A percentile compares a stretch with the other conserved stretches of the same genome.
phyloP scores from a whole-genome alignment of 768 basidiomycete genomes.

The Holtermanniella nyarrowii region DNA sequence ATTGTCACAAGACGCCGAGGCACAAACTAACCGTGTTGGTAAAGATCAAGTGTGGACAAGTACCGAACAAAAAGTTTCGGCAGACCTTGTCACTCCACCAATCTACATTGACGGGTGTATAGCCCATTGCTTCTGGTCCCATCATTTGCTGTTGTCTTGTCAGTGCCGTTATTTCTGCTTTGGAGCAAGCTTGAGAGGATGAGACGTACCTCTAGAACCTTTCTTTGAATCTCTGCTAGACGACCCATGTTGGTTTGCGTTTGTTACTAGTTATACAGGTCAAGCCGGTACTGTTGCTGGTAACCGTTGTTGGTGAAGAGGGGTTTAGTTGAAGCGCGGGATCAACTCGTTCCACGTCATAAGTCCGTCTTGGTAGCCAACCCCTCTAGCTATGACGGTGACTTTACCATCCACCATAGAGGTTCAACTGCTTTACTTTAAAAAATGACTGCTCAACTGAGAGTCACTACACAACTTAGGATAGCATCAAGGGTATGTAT shows the following conservation, averaged over 20 bases:
- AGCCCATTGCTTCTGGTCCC: constrained; percentile 99
- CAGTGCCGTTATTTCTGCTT: not conserved
- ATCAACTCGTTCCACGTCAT: too few relatives aligned
- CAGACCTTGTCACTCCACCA: constrained; percentile 97
- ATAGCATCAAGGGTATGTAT: too few relatives aligned
- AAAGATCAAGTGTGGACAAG: constrained; percentile 95
- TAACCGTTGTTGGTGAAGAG: too few relatives aligned
- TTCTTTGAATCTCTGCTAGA: constrained; percentile 93
- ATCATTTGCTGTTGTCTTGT: constrained; percentile 78
- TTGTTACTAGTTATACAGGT: not conserved
- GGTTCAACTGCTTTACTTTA: too few relatives aligned
- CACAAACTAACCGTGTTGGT: constrained; percentile 81
- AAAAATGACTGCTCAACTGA: too few relatives aligned
- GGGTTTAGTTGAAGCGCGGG: too few relatives aligned
- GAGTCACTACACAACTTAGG: too few relatives aligned
- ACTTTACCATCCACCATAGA: too few relatives aligned
- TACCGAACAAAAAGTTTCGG: constrained; percentile 93
- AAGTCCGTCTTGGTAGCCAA: too few relatives aligned
- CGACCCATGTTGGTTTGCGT: constrained; percentile 59
- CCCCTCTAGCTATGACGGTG: too few relatives aligned
- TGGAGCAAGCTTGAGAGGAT: not conserved
- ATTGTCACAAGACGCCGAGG: too few relatives aligned
- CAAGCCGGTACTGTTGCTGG: too few relatives aligned
- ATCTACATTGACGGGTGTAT: constrained; percentile 75
- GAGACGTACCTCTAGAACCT: constrained; percentile 62